phyloP scores from a whole-genome alignment of 495 filamentous ascomycete genomes.

The Lasiosphaeria hispida region DNA sequence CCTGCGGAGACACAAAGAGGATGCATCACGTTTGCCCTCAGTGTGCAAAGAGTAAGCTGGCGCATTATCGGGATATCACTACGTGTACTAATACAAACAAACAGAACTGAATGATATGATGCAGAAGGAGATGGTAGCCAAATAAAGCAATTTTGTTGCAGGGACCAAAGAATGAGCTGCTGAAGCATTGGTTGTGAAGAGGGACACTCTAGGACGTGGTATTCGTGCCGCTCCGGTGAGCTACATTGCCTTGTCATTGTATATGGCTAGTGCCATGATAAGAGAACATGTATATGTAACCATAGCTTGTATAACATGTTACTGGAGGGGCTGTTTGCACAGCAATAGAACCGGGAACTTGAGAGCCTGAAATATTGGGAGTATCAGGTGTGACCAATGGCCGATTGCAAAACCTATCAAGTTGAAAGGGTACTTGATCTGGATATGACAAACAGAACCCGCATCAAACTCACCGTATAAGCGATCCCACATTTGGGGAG shows the following conservation, averaged over 20 bases:
- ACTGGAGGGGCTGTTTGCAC: neutral
- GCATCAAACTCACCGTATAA: too few species aligned
- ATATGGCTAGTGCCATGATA: neutral
- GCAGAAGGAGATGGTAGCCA: constrained; percentile 19
- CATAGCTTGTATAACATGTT: neutral
- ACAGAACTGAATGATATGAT: constrained; percentile 37
- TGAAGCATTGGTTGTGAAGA: neutral
- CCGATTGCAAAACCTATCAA: too few species aligned
- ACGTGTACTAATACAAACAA: constrained; percentile 8
- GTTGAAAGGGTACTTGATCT: too few species aligned
- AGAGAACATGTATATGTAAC: neutral
- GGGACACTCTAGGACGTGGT: too few species aligned
- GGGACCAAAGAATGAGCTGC: neutral
- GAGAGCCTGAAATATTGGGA: neutral
- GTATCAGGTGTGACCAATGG: neutral
- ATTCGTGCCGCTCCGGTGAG: too few species aligned
- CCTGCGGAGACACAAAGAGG: constrained; percentile 82
- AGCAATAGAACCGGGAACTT: neutral
- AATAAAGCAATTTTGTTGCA: neutral
- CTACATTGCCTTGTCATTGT: too few species aligned
- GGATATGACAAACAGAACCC: too few species aligned
- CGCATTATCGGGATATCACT: too few species aligned
- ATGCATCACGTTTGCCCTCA: constrained; percentile 83
- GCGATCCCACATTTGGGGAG: too few species aligned
- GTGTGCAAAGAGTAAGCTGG: constrained; percentile 53